Conservation (phyloP, 495 filamentous ascomycete species). For the Thermothielavioides terrestris region DNA sequence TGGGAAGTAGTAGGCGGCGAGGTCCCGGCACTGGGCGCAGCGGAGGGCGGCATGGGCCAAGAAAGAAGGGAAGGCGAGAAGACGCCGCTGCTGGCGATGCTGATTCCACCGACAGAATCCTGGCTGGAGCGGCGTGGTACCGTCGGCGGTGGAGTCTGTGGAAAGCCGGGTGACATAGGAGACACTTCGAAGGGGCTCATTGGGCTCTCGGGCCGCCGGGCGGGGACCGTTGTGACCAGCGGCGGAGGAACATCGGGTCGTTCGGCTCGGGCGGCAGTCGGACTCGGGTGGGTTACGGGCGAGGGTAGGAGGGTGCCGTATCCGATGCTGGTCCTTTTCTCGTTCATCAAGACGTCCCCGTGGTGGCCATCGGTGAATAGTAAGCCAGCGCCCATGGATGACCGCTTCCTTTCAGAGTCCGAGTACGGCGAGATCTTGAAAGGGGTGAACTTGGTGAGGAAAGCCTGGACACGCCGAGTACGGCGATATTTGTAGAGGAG, state of each 20-base stretch:
- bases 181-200: constrained; percentile 11
- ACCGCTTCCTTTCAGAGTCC: constrained; percentile 16
- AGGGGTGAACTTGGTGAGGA: constrained; percentile 21
- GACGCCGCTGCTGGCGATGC: constrained; percentile 22
- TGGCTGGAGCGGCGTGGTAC: constrained; percentile 11
- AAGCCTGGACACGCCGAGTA: constrained; percentile 15
- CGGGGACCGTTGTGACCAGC: background rate
- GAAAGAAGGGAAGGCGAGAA: constrained; percentile 21
- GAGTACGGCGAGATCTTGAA: constrained; percentile 20
- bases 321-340: constrained; percentile 12
- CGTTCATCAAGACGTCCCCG: constrained; percentile 9
- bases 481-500: constrained; percentile 23
- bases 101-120: constrained; percentile 15
- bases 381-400: constrained; percentile 22
- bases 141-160: constrained; percentile 11
- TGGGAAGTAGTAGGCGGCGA: constrained; percentile 15
- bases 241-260: constrained; percentile 2
- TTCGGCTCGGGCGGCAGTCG: background rate
- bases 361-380: constrained; percentile 18
- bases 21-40: background rate
- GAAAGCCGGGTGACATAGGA: constrained; percentile 12
- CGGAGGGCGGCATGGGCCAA: constrained; percentile 23
- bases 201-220: constrained; percentile 1
- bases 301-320: constrained; percentile 13
- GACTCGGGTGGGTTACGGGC: constrained; percentile 8